Evolutionary conservation across 331 rosid species (phyloP), one percentile per base, ranked within the genome.

Genomic region (Ulmus americana): DNA sequence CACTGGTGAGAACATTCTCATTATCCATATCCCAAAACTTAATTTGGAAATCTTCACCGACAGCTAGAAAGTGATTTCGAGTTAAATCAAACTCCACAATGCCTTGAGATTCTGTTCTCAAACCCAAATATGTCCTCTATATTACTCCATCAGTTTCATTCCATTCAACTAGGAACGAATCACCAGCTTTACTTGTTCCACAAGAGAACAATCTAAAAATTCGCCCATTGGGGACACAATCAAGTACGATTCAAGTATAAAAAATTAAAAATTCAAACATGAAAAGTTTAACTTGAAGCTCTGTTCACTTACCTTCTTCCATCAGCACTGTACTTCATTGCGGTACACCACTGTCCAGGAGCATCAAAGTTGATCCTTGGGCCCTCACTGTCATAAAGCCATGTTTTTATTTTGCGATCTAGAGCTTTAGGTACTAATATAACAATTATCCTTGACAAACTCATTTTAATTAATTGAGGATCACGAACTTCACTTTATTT

Each of bases 361-460:
- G 75, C 75, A 54, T 63, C 75, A 63, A 62, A 71, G 55, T 71
- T 69, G 63, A 71, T 69, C 50, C 75, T 63, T 48, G 75, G 55
- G 28, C 75, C 75, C 43, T 53, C 44, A 45, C 45, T 62, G 28
- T 71, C 75, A 63, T 71, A 71, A 12, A 71, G 64, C 75, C 75
- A 71, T 10, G 75, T 69, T 46, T 71, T 71, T 63, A 71, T 63
- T 71, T 71, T 71, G 18, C 75, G 69, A 71, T 71, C 75, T 15
- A 62, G 16, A 35, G 75, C 75, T 6, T 70, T 71, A 28, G 75
- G 61, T 54, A 71, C 62, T 53, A 71, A 20, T 20, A 20, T 20
- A 20, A 20, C 22, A 20, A 20, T 20, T 20, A 0, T 20, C 22
- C 22, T 20, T 20, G 1, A 20, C 22, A 20, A 20, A 20, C 22